Conservation (phyloP, 2,329 filamentous ascomycete species). For the Aureobasidium namibiae region DNA sequence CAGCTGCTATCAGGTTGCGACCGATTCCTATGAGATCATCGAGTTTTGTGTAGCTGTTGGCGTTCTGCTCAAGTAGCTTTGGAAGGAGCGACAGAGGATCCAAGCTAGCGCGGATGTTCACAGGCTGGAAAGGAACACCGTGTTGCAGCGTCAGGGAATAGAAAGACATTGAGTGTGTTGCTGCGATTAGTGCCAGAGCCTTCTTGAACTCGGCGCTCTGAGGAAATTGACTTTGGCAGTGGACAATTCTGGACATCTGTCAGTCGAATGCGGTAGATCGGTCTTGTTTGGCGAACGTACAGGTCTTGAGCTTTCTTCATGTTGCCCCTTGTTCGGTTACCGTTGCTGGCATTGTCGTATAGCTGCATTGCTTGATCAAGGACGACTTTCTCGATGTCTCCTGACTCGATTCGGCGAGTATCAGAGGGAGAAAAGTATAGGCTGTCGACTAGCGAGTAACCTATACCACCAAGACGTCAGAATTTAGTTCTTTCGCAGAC, state of each 20-base stretch:
- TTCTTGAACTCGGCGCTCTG: slow-evolving; percentile 46
- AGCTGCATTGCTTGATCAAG: slow-evolving; percentile 57
- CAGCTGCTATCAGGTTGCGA: slow-evolving; percentile 54
- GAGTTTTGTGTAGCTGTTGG: slow-evolving; percentile 63
- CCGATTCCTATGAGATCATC: slow-evolving; percentile 66
- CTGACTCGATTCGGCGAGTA: slow-evolving; percentile 15
- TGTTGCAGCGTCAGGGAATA: slow-evolving; percentile 73
- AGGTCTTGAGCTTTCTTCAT: slow-evolving; percentile 71
- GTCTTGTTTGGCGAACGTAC: slow-evolving; percentile 37
- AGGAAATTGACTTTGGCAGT: slow-evolving; percentile 53
- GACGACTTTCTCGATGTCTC: slow-evolving; percentile 52
- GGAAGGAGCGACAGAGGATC: slow-evolving; percentile 67
- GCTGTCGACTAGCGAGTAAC: slow-evolving; percentile 22
- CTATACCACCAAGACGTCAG: background rate
- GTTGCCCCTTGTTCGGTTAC: slow-evolving; percentile 65
- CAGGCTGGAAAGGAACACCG: slow-evolving; percentile 70
- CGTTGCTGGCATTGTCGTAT: slow-evolving; percentile 77
- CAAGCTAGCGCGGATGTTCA: slow-evolving; percentile 65
- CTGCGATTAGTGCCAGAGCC: slow-evolving; percentile 57
- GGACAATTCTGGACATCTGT: slow-evolving; percentile 44
- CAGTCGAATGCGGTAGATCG: slow-evolving; percentile 20
- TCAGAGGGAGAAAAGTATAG: slow-evolving; percentile 49
- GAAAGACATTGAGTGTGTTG: slow-evolving; percentile 66
- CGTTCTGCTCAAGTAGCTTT: slow-evolving; percentile 69
- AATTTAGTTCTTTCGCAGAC: background rate